These are phyloP conservation scores for Closterium sp. DNA, from an alignment of 139 green algal genomes.

Conservation along the genomic window DNA sequence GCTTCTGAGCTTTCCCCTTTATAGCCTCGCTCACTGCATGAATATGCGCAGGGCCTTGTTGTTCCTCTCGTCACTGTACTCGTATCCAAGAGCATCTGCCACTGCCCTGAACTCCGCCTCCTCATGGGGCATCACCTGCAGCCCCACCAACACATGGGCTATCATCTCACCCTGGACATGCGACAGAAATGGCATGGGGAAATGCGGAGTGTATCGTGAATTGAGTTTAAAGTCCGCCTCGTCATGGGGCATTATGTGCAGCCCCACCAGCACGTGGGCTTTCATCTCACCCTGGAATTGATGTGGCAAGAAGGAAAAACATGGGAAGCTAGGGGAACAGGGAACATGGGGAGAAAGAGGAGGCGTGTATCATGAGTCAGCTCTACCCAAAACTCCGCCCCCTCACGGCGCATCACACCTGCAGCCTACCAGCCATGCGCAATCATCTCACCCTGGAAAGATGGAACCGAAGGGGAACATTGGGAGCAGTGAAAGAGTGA, in stretches of 20 bases:
- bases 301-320: not conserved
- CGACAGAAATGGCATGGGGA: not conserved
- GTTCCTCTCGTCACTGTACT: constrained; percentile 42
- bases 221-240: constrained; percentile 18
- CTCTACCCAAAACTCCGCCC: too few species aligned
- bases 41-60: constrained; percentile 51
- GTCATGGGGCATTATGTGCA: constrained; percentile 32
- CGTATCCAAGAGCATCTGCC: constrained; percentile 29
- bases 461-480: too few species aligned
- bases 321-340: not conserved
- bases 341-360: too few species aligned
- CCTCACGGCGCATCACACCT: too few species aligned
- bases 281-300: constrained; percentile 25
- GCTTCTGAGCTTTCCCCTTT: too few species aligned
- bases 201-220: not conserved
- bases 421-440: too few species aligned
- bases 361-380: not conserved
- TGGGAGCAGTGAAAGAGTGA: too few species aligned
- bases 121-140: constrained; percentile 40
- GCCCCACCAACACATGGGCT: constrained; percentile 41
- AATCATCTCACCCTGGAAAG: too few species aligned
- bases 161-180: constrained; percentile 19
- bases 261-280: constrained; percentile 1
- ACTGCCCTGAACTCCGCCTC: constrained; percentile 29
- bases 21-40: constrained; percentile 35